Conservation (phyloP, 306 rosid species). For the Quercus dentata region DNA sequence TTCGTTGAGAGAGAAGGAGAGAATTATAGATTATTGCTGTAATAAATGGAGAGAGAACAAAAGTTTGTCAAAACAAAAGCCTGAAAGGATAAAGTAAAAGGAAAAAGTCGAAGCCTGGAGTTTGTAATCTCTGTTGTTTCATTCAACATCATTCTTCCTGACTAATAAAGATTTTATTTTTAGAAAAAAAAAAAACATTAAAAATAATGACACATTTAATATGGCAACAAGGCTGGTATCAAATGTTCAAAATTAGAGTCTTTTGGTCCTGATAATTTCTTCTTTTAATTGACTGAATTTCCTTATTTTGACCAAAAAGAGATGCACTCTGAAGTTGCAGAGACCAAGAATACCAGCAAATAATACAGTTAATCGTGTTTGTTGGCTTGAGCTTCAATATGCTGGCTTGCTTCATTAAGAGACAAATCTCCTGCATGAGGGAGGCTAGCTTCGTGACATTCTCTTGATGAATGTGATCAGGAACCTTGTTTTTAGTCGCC, state of each 20-base stretch:
- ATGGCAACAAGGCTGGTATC: not conserved
- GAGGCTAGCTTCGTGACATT: conserved; percentile 55
- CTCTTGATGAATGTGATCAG: conserved; percentile 43
- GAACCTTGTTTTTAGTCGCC: conserved; percentile 73
- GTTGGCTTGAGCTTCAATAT: not conserved
- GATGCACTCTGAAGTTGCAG: not conserved
- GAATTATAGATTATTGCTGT: too few relatives aligned
- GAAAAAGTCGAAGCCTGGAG: too few relatives aligned
- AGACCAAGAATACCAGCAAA: not conserved
- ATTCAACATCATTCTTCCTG: not conserved
- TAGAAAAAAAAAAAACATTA: not conserved
- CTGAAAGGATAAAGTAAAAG: too few relatives aligned
- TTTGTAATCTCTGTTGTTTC: too few relatives aligned
- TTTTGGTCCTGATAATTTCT: not conserved
- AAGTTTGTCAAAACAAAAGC: too few relatives aligned
- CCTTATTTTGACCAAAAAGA: not conserved
- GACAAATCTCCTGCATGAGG: conserved; percentile 59
- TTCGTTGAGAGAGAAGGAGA: too few relatives aligned
- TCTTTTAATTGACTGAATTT: not conserved
- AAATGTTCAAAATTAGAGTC: not conserved
- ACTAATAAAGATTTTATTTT: not conserved
- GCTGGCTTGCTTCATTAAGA: conserved; percentile 60
- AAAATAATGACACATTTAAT: not conserved
- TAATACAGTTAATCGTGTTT: not conserved
- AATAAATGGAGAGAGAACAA: too few relatives aligned